Conservation (phyloP, 352 stramenopile genomes). For the Elongisporangium anandrum region DNA sequence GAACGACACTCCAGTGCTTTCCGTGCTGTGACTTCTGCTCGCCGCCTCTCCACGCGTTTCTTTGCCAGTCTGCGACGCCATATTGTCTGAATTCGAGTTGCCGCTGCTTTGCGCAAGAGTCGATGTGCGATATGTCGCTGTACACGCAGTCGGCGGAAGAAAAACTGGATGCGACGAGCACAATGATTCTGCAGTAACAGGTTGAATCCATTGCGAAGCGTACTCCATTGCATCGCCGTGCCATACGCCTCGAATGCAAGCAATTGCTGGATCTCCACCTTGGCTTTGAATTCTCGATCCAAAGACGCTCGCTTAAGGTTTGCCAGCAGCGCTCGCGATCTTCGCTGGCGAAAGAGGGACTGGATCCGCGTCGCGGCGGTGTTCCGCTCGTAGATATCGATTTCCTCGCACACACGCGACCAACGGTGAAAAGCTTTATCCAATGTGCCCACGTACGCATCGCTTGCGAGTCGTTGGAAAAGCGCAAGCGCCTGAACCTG, state of each 20-base stretch:
- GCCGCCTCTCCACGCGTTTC: constrained; percentile 12
- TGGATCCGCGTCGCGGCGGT: constrained; percentile 44
- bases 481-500: constrained; percentile 35
- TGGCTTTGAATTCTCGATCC: constrained; percentile 33
- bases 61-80: constrained; percentile 26
- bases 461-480: constrained; percentile 50
- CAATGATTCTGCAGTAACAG: constrained; percentile 41
- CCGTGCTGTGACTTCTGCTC: constrained; percentile 1
- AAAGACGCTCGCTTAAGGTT: constrained; percentile 33
- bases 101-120: constrained; percentile 14
- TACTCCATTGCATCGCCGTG: constrained; percentile 46
- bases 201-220: constrained; percentile 51
- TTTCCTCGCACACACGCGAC: constrained; percentile 4
- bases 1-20: constrained; percentile 14
- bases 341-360: constrained; percentile 26
- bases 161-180: constrained; percentile 41
- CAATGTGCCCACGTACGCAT: constrained; percentile 48
- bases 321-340: constrained; percentile 22
- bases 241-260: constrained; percentile 55
- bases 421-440: constrained; percentile 30
- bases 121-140: constrained; percentile 20
- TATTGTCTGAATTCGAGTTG: constrained; percentile 26
- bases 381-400: constrained; percentile 19
- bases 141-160: constrained; percentile 36
- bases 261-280: constrained; percentile 38